Percentiles rank a stretch among this genome's conserved stretches.
phyloP scores from a whole-genome alignment of 495 filamentous ascomycete genomes.

The Entonaema liquescens region DNA sequence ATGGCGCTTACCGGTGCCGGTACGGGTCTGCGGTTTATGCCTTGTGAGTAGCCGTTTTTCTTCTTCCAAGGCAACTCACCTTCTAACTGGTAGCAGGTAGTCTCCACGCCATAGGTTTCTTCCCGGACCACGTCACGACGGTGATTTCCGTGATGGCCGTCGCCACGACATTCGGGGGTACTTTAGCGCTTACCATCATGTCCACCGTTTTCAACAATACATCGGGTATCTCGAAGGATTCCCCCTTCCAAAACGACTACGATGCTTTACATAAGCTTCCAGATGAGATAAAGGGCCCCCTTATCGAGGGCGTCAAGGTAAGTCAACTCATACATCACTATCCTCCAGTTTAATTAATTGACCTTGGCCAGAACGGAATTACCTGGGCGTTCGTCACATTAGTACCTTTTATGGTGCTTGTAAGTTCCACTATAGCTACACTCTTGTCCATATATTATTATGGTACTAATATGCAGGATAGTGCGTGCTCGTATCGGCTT shows the following conservation, averaged over 20 bases:
- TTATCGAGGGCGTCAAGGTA: conserved; percentile 46
- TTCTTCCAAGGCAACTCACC: not conserved
- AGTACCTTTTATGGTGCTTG: conserved; percentile 61
- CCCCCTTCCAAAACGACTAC: conserved; percentile 24
- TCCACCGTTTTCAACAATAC: conserved; percentile 68
- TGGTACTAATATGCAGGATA: conserved; percentile 13
- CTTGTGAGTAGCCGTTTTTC: conserved; percentile 22
- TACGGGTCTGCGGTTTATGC: conserved; percentile 61
- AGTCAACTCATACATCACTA: not conserved
- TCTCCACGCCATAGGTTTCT: conserved; percentile 64
- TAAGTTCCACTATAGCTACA: conserved; percentile 17
- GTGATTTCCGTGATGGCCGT: conserved; percentile 63
- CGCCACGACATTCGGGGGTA: conserved; percentile 65
- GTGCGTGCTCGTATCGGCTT: conserved; percentile 52
- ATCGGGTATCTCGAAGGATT: conserved; percentile 32
- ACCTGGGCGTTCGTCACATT: conserved; percentile 66
- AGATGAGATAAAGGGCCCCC: conserved; percentile 29
- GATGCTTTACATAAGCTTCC: conserved; percentile 37
- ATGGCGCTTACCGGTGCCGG: conserved; percentile 66
- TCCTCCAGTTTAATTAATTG: conserved; percentile 4
- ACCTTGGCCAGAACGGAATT: conserved; percentile 51
- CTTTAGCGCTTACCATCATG: conserved; percentile 66
- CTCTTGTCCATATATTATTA: not conserved
- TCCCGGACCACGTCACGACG: conserved; percentile 58
- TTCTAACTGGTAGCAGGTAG: conserved; percentile 29